A percentile compares a stretch with the other conserved stretches of the same genome.
These are phyloP conservation scores for Cucurbita pepo DNA, from an alignment of 306 rosid genomes.

Conservation along the genomic window DNA sequence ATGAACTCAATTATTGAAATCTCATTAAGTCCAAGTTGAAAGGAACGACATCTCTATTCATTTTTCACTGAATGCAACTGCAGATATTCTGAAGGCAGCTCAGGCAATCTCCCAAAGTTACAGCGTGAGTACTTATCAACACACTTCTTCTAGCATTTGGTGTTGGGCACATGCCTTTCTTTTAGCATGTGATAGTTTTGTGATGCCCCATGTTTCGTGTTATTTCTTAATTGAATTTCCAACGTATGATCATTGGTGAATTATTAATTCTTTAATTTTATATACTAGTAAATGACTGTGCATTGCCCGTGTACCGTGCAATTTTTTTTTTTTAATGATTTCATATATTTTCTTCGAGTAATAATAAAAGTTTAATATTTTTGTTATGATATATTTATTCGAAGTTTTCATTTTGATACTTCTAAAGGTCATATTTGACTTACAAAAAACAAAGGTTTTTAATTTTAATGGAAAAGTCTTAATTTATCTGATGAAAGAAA, in stretches of 20 bases:
- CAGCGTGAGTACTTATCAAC: slow-evolving; percentile 35
- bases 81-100: slow-evolving; percentile 73
- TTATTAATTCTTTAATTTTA: neutral
- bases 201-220: neutral
- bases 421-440: no score
- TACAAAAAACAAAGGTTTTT: no score
- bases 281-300: no score
- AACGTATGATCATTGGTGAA: neutral
- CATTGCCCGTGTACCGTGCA: no score
- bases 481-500: no score
- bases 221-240: neutral
- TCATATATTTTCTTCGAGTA: no score
- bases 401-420: no score
- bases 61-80: slow-evolving; percentile 20
- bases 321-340: no score
- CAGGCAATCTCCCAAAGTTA: slow-evolving; percentile 61
- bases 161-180: neutral
- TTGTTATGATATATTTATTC: no score
- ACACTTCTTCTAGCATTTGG: neutral
- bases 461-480: no score
- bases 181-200: neutral
- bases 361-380: no score
- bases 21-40: neutral
- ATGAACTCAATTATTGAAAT: neutral
- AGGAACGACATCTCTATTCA: neutral